phyloP scores from a whole-genome alignment of 2,329 filamentous ascomycete genomes.

The Knufia petricola region DNA sequence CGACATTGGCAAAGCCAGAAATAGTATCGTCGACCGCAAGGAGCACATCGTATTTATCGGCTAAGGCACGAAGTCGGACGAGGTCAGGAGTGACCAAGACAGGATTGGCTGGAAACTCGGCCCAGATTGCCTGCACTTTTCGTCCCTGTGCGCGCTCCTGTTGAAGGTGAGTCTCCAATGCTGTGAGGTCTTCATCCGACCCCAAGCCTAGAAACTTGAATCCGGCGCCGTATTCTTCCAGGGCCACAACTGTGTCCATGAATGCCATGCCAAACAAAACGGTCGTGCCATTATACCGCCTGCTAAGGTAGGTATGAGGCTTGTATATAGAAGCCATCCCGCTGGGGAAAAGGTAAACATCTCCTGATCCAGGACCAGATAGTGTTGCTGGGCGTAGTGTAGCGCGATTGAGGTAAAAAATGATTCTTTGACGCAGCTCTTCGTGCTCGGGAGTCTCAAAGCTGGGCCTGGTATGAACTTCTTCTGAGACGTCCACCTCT shows the following conservation, averaged over 20 bases:
- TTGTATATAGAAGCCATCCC: slow-evolving; percentile 47
- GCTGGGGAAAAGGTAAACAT: slow-evolving; percentile 46
- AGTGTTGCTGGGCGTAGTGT: neutral
- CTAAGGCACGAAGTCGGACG: slow-evolving; percentile 31
- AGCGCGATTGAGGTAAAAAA: slow-evolving; percentile 1
- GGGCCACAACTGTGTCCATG: slow-evolving; percentile 41
- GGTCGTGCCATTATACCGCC: slow-evolving; percentile 28
- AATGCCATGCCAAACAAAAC: slow-evolving; percentile 45
- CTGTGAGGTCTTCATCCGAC: slow-evolving; percentile 36
- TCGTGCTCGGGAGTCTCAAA: slow-evolving; percentile 4
- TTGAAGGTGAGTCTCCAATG: slow-evolving; percentile 43
- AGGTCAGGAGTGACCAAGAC: slow-evolving; percentile 32
- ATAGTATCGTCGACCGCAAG: slow-evolving; percentile 32
- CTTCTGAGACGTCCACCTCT: slow-evolving; percentile 6
- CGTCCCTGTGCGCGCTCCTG: slow-evolving; percentile 33
- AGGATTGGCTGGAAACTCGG: slow-evolving; percentile 33
- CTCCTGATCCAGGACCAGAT: slow-evolving; percentile 22
- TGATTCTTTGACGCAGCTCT: slow-evolving; percentile 8
- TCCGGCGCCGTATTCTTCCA: slow-evolving; percentile 34
- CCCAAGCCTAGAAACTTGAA: slow-evolving; percentile 42
- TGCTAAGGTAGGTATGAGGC: slow-evolving; percentile 32
- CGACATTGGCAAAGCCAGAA: slow-evolving; percentile 29
- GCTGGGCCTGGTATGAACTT: neutral
- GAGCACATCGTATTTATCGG: slow-evolving; percentile 27
- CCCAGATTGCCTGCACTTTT: slow-evolving; percentile 41